Conservation (phyloP, 1,139 yeast genomes). For the Geotrichum restrictum region DNA sequence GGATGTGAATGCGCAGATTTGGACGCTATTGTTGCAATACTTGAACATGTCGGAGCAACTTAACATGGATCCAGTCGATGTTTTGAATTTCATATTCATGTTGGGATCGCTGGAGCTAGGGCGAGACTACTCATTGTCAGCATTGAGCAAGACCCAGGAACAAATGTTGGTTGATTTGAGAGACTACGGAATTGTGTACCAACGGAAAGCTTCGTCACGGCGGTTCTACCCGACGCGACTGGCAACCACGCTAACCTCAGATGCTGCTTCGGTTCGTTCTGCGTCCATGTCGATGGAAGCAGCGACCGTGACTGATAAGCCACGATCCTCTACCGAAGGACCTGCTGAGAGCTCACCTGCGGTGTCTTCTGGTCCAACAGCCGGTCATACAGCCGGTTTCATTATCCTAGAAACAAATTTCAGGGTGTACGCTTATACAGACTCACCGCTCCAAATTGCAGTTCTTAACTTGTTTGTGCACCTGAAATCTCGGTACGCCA, state of each 20-base stretch:
- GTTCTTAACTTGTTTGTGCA: slow-evolving; percentile 84
- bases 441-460: slow-evolving; percentile 93
- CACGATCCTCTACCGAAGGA: slow-evolving; percentile 19
- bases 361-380: slow-evolving; percentile 28
- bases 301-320: slow-evolving; percentile 30
- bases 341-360: slow-evolving; percentile 20
- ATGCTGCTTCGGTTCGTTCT: slow-evolving; percentile 40
- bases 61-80: slow-evolving; percentile 95
- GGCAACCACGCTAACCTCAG: slow-evolving; percentile 88
- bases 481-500: slow-evolving; percentile 75
- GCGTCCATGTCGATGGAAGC: slow-evolving; percentile 35
- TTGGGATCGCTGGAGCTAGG: slow-evolving; percentile 91
- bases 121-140: slow-evolving; percentile 69
- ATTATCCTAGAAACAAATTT: slow-evolving; percentile 90
- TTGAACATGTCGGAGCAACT: slow-evolving; percentile 76
- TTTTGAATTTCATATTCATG: slow-evolving; percentile 85
- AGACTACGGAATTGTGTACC: slow-evolving; percentile 90
- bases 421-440: slow-evolving; percentile 88
- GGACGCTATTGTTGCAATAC: slow-evolving; percentile 88
- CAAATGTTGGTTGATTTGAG: slow-evolving; percentile 84
- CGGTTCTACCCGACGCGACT: slow-evolving; percentile 86
- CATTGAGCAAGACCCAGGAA: slow-evolving; percentile 73
- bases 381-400: slow-evolving; percentile 49
- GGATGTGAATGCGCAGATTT: slow-evolving; percentile 88
- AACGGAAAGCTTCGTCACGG: slow-evolving; percentile 54